phyloP scores from a whole-genome alignment of 768 basidiomycete genomes.

The Tulasnella sp. region DNA sequence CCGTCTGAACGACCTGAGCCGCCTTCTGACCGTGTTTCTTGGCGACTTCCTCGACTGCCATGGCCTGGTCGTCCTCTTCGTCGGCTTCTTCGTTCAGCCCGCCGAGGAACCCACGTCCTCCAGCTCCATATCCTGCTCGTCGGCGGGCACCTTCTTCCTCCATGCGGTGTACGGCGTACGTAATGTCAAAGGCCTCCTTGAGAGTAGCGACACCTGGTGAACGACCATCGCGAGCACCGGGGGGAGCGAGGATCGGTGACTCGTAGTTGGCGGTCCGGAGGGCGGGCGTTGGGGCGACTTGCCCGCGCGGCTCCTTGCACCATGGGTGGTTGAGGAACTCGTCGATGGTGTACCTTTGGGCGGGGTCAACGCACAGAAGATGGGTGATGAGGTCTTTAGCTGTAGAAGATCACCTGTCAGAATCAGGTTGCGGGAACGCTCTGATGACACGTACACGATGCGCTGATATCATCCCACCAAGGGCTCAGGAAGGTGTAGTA shows the following conservation, averaged over 20 bases:
- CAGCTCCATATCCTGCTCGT: slow-evolving; percentile 72
- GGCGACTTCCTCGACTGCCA: slow-evolving; percentile 48
- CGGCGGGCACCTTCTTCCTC: slow-evolving; percentile 93
- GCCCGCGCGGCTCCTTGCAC: slow-evolving; percentile 55
- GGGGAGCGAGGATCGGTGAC: slow-evolving; percentile 82
- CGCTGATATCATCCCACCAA: slow-evolving; percentile 97
- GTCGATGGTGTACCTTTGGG: slow-evolving; percentile 94
- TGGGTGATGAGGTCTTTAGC: slow-evolving; percentile 96
- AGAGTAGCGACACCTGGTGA: slow-evolving; percentile 90
- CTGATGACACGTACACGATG: slow-evolving; percentile 51
- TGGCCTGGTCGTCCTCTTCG: slow-evolving; percentile 49
- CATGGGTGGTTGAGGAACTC: slow-evolving; percentile 96
- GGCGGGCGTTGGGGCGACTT: slow-evolving; percentile 62
- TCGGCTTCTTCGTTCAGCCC: slow-evolving; percentile 96
- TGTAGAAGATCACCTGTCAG: slow-evolving; percentile 37
- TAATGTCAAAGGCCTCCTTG: slow-evolving; percentile 98
- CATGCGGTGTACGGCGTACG: slow-evolving; percentile 89
- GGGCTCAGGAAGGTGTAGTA: slow-evolving; percentile 98
- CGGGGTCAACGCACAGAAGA: slow-evolving; percentile 90
- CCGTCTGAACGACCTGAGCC: slow-evolving; percentile 37
- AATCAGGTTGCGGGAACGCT: slow-evolving; percentile 3
- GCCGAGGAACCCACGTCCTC: slow-evolving; percentile 72
- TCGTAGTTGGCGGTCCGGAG: slow-evolving; percentile 53
- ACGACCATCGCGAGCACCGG: slow-evolving; percentile 67
- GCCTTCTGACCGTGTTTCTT: slow-evolving; percentile 42